Evolutionary conservation across 345 rosid species (phyloP), one percentile per base, ranked within the genome.

Genomic region (Heritiera fomes): DNA sequence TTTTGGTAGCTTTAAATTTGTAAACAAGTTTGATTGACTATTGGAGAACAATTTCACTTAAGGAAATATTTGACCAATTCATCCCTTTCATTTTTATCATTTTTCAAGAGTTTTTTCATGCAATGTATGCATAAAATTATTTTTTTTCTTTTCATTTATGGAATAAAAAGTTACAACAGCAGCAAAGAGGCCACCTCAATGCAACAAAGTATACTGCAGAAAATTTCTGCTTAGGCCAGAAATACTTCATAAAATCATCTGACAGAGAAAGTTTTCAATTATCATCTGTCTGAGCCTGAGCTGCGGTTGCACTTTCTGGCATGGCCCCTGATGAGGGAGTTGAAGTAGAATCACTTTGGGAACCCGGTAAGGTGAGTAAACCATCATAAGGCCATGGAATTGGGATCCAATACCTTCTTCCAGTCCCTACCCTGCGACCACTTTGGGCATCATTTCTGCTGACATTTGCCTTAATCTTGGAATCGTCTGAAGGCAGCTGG

Each of bases 401-500:
- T 1, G 85, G 83, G 65, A 79, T 62, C 84, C 73, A 68, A 32
- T 56, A 15, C 78, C 87, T 79, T 75, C 77, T 81, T 46, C 83
- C 78, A 43, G 62, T 79, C 40, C 80, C 70, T 2, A 32, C 4
- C 1, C 75, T 50, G 71, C 5, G 10, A 52, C 20, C 65, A 30
- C 49, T 75, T 14, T 40, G 71, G 38, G 18, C 80, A 68, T 73
- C 62, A 59, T 60, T 80, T 75, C 75, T 60, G 1, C 45, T 3
- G 52, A 50, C 12, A 53, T 80, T 80, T 55, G 62, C 60, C 68
- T 79, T 77, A 20, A 40, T 61, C 76, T 63, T 79, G 17, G 81
- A 69, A 32, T 83, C 77, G 59, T 85, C 84, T 52, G 62, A 59
- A 43, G 85, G 88, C 58, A 88, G 78, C 46, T 82, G 81, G 79